A percentile compares a stretch with the other conserved stretches of the same genome.
phyloP scores from a whole-genome alignment of 805 yeast genomes.

The Pichia nakasei region DNA sequence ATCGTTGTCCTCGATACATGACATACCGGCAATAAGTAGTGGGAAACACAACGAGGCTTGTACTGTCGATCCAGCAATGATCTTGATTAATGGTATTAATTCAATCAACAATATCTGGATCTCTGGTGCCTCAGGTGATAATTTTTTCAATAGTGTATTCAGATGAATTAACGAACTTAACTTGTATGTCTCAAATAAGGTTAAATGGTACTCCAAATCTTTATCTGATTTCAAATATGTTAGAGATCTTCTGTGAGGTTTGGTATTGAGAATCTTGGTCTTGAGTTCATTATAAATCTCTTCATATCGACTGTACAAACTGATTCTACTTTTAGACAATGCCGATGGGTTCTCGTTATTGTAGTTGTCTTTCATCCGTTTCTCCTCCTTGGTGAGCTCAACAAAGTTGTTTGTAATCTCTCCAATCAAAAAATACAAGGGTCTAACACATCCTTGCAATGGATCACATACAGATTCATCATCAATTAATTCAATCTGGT shows the following conservation, averaged over 20 bases:
- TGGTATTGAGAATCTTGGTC: slow-evolving; percentile 9
- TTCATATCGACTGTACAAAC: neutral
- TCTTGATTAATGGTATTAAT: slow-evolving; percentile 10
- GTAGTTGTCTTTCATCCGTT: neutral
- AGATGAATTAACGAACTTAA: slow-evolving; percentile 15
- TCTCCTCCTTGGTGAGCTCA: slow-evolving; percentile 7
- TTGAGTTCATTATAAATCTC: slow-evolving; percentile 9
- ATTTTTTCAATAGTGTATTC: slow-evolving; percentile 12
- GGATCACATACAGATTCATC: slow-evolving; percentile 24
- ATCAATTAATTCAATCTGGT: slow-evolving; percentile 10
- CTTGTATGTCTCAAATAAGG: slow-evolving; percentile 28
- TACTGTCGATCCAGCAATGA: slow-evolving; percentile 12
- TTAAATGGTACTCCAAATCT: slow-evolving; percentile 25
- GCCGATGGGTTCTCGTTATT: too few relatives aligned
- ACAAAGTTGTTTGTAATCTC: slow-evolving; percentile 26
- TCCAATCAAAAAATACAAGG: slow-evolving; percentile 28
- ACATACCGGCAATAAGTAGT: slow-evolving; percentile 25
- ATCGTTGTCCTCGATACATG: slow-evolving; percentile 16
- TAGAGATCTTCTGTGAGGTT: slow-evolving; percentile 13
- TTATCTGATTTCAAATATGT: slow-evolving; percentile 13
- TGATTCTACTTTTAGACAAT: neutral
- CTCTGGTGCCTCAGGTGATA: slow-evolving; percentile 17
- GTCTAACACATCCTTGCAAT: slow-evolving; percentile 33
- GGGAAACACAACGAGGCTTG: slow-evolving; percentile 27
- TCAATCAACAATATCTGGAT: slow-evolving; percentile 13